Evolutionary conservation across 2,329 filamentous ascomycete species (phyloP), one percentile per base, ranked within the genome.

Genomic region (Xylariaceae sp.): DNA sequence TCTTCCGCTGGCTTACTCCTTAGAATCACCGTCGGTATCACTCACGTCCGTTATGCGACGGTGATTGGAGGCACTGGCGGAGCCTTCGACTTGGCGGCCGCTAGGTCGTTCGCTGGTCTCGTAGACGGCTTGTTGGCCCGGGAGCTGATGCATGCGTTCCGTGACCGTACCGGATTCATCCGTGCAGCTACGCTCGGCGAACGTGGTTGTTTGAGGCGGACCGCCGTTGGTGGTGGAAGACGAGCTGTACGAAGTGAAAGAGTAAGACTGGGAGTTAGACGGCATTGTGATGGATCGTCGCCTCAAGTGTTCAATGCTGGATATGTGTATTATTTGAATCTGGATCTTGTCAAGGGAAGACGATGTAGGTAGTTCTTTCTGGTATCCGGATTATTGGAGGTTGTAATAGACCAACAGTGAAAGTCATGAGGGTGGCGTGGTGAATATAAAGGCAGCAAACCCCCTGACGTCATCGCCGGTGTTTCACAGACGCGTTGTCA

Each of bases 21-120:
- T 46, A 6, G 57, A 53, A 3, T 52, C 9, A 16, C 40, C 33
- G 0, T 59, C 50, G 4, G 45, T 36, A 16, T 56, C 51, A 2
- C 47, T 50, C 14, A 57, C 55, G n/a, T 59, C 57, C 1, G 48
- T 46, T 31, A 59, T 57, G 43, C 55, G 54, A 34, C 54, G 55
- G 17, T 50, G 47, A 1, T 33, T 28, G 1, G 47, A 44, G 2
- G n/a, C 18, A 12, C 31, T 28, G 22, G 45, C 33, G 12, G 33
- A 13, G 6, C 48, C 49, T 31, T 42, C 40, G 6, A 54, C 28
- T 16, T 34, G 47, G 22, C 44, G 46, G n/a, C 13, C 38, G 44
- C 43, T 41, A 0, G 52, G 41, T 12, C 9, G 46, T 9, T 49
- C 50, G 1, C 45, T 34, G 14, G 40, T 34, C 48, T 60, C 56